Evolutionary conservation across 257 asterid species (phyloP), one percentile per base, ranked within the genome.

Genomic region (Paulownia fortunei): DNA sequence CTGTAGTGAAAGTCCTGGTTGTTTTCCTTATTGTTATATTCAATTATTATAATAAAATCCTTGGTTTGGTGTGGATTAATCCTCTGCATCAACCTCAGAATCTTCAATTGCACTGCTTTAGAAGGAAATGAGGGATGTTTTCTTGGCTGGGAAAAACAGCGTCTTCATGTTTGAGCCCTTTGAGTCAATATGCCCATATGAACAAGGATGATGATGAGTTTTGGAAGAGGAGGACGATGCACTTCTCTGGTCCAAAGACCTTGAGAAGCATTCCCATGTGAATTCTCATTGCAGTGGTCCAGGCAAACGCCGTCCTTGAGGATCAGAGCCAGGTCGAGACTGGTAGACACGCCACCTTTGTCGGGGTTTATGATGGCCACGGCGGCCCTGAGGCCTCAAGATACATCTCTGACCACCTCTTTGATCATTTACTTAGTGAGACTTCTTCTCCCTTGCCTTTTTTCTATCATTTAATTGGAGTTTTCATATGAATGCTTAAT

Each of bases 301-400:
- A 86, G 79, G 97, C 92, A 30, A 90, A 94, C 74, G 46, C 81
- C 2, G 82, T 77, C 26, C 67, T 87, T 9, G 97, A 94, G 86
- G 97, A 94, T 84, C 87, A 87, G 6, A 88, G 97, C 75, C 94
- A 91, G 64, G 94, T 92, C 42, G 94, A 90, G 79, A 82, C 89
- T 8, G 93, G 94, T 37, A 74, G 52, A 10, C 56, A 76, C 11
- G 92, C 91, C 47, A 91, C 96, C 42, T 92, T 92, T 52, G 82
- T 88, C 56, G 98, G 97, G 7, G 85, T 94, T 16, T 94, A 91
- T 64, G 98, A 94, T 81, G 98, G 98, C 69, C 97, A 94, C 37
- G 97, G 97, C 69, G 94, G 98, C 24, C 84, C 81, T 4, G 93
- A 88, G 46, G 94, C 97, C 39, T 65, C 97, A 4, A 72, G 49